These are phyloP conservation scores for Epichloe hybrida DNA, from an alignment of 2,329 filamentous ascomycete genomes.

Conservation along the genomic window DNA sequence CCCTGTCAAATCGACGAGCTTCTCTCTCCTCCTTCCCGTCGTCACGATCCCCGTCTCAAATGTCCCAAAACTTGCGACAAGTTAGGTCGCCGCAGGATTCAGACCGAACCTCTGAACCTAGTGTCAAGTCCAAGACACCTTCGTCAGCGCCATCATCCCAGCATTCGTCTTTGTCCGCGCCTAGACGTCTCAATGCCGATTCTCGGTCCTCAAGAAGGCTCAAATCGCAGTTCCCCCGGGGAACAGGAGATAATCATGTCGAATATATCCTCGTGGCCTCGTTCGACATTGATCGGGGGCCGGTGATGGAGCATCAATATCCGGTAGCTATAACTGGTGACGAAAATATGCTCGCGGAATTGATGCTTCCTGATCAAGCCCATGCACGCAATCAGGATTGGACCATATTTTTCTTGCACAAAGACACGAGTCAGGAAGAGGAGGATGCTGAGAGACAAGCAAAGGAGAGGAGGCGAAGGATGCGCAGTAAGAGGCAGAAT, in stretches of 20 bases:
- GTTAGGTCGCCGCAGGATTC: slow-evolving; percentile 43
- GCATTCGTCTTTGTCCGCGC: slow-evolving; percentile 44
- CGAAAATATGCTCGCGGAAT: slow-evolving; percentile 93
- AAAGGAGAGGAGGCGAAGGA: slow-evolving; percentile 38
- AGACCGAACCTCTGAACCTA: slow-evolving; percentile 44
- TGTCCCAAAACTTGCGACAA: slow-evolving; percentile 40
- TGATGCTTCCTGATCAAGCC: slow-evolving; percentile 96
- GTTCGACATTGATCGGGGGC: slow-evolving; percentile 91
- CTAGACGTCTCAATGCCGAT: slow-evolving; percentile 36
- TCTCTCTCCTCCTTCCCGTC: slow-evolving; percentile 54
- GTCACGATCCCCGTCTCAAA: slow-evolving; percentile 43
- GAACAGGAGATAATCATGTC: slow-evolving; percentile 77
- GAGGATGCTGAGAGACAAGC: slow-evolving; percentile 57
- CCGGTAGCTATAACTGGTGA: slow-evolving; percentile 90
- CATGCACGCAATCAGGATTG: slow-evolving; percentile 93
- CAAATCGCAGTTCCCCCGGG: slow-evolving; percentile 64
- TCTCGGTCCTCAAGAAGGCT: slow-evolving; percentile 41
- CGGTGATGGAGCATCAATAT: slow-evolving; percentile 97
- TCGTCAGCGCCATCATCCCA: slow-evolving; percentile 48
- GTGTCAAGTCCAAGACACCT: slow-evolving; percentile 45
- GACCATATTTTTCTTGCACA: slow-evolving; percentile 98
- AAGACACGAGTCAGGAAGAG: slow-evolving; percentile 74
- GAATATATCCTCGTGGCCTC: slow-evolving; percentile 96
- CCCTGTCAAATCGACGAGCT: slow-evolving; percentile 25
- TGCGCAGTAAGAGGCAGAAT: slow-evolving; percentile 39